These are phyloP conservation scores for Somion occarium DNA, from an alignment of 1,284 basidiomycete genomes.

Conservation along the genomic window DNA sequence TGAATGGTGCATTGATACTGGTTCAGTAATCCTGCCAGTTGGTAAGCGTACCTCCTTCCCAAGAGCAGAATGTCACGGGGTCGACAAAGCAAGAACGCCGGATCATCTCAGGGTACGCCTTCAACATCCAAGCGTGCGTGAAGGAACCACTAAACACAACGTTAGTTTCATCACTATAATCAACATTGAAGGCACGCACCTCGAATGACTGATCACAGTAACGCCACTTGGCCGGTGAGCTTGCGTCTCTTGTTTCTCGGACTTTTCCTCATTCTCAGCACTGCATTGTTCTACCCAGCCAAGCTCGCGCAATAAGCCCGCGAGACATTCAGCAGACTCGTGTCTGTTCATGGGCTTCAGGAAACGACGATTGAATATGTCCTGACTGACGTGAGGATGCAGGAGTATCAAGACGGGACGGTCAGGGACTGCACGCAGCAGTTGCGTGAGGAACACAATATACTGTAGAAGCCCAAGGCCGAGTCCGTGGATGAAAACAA, in stretches of 20 bases:
- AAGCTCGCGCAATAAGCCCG: constrained; percentile 52
- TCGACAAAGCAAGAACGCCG: constrained; percentile 83
- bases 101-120: constrained; percentile 66
- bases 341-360: constrained; percentile 63
- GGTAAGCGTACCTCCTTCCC: constrained; percentile 80
- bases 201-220: constrained; percentile 83
- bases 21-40: too few relatives aligned
- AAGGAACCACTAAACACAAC: constrained; percentile 56
- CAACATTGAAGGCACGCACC: constrained; percentile 41
- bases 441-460: constrained; percentile 40
- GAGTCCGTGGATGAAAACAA: constrained; percentile 85
- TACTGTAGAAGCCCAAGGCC: constrained; percentile 79
- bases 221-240: constrained; percentile 41
- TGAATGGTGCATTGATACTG: too few relatives aligned
- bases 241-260: constrained; percentile 11
- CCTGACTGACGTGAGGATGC: constrained; percentile 83
- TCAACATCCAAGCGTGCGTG: constrained; percentile 81
- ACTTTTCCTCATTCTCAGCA: constrained; percentile 18
- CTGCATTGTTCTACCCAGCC: constrained; percentile 52
- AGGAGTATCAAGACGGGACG: constrained; percentile 77
- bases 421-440: constrained; percentile 52
- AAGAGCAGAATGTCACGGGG: constrained; percentile 84
- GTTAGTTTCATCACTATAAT: neutral
- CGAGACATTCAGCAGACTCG: constrained; percentile 57
- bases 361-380: constrained; percentile 73